Evolutionary conservation across 805 yeast species (phyloP), one percentile per base, ranked within the genome.

Genomic region (Spathaspora sp.): DNA sequence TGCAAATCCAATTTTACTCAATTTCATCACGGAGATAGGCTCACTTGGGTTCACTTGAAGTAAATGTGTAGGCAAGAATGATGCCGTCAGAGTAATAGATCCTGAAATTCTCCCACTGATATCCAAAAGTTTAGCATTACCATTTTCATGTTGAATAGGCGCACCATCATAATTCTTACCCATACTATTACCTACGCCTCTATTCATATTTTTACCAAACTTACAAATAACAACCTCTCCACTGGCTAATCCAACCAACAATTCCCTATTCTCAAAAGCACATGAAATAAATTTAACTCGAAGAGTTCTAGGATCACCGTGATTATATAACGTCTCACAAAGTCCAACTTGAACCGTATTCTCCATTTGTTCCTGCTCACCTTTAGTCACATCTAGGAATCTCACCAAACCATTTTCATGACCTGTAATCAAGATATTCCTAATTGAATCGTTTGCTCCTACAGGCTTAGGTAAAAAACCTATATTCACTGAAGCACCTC

Each of bases 331-430:
- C 1, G 74, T 67, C 40, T 67, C 71, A 32, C 62, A 62, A 46
- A 73, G 61, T 49, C 68, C 63, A 31, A 73, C 56, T 54, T 70
- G 74, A 1, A 73, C 60, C 7, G 61, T 56, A 38, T 61, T 61
- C 47, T 68, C 74, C 9, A 64, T 57, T 20, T 67, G 73, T 47
- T 58, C 66, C 20, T 61, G 65, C 46, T 89, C 97, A 18, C 87
- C 87, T 51, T 84, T 82, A 0, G 96, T 83, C 0, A 90, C 85
- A 68, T 93, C 96, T 83, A 91, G 85, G 9, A 93, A 73, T 49
- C 97, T 77, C 0, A 94, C 81, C 35, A 85, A 79, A 0, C 97
- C 98, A 64, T 86, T 86, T 35, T 84, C 80, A 62, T 94, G 97
- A 0, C 97, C 98, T 0, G 96, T 85, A 1, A 90, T 83, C 42